Percentiles rank a stretch among this genome's conserved stretches.
These are phyloP conservation scores for Capsicum baccatum DNA, from an alignment of 257 asterid genomes.

Conservation along the genomic window DNA sequence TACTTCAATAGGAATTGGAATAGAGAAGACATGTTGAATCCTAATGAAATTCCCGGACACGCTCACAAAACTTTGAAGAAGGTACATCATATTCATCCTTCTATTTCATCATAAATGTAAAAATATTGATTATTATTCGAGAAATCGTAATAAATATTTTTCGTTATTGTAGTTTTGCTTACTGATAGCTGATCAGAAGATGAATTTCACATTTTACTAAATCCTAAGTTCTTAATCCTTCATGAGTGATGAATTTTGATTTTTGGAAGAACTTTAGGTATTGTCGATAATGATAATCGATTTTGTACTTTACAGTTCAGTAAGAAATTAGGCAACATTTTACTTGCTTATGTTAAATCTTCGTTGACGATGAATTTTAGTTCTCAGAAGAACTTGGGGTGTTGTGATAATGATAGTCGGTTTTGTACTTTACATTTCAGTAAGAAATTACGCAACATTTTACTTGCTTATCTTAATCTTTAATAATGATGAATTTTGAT, in stretches of 20 bases:
- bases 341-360: background rate
- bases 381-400: background rate
- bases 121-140: background rate
- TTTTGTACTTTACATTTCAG: background rate
- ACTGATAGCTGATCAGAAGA: background rate
- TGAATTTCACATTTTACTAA: background rate
- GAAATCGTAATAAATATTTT: background rate
- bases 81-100: background rate
- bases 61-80: background rate
- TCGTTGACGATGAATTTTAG: background rate
- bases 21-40: background rate
- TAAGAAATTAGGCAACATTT: background rate
- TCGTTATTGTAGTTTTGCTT: background rate
- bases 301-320: no score
- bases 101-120: background rate
- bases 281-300: background rate
- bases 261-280: background rate
- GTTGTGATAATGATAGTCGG: background rate
- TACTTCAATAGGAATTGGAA: conserved; percentile 15
- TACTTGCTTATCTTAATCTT: background rate
- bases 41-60: background rate
- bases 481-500: background rate
- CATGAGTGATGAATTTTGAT: background rate
- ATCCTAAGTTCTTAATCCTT: background rate
- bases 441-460: background rate